These are phyloP conservation scores for Xerocomellus dryophilus DNA, from an alignment of 768 basidiomycete genomes.

Conservation along the genomic window DNA sequence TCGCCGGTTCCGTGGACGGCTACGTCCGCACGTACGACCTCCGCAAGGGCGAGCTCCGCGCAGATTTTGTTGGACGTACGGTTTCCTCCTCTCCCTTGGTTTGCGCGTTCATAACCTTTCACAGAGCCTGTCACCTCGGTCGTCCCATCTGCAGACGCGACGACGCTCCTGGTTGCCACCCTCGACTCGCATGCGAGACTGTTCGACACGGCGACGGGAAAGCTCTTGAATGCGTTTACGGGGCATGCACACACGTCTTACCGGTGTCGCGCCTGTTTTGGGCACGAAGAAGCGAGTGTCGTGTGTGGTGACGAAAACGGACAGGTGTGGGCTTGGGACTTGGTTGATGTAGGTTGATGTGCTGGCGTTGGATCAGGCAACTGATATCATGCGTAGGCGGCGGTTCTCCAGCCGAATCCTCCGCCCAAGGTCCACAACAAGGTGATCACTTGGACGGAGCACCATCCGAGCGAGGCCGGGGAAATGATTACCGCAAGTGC, in stretches of 20 bases:
- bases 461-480: slow-evolving; percentile 75
- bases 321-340: slow-evolving; percentile 87
- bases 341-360: slow-evolving; percentile 68
- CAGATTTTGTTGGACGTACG: slow-evolving; percentile 90
- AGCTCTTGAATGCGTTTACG: slow-evolving; percentile 78
- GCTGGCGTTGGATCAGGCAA: not conserved
- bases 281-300: slow-evolving; percentile 76
- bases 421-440: slow-evolving; percentile 79
- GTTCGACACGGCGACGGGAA: slow-evolving; percentile 81
- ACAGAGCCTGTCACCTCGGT: slow-evolving; percentile 86
- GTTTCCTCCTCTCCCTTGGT: slow-evolving; percentile 9
- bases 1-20: slow-evolving; percentile 88
- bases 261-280: slow-evolving; percentile 78
- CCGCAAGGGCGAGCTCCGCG: slow-evolving; percentile 84
- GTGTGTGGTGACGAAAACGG: slow-evolving; percentile 91
- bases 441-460: slow-evolving; percentile 88
- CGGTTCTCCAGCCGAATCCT: slow-evolving; percentile 64
- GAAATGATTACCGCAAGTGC: slow-evolving; percentile 89
- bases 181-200: slow-evolving; percentile 84
- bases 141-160: slow-evolving; percentile 71
- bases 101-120: not conserved
- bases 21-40: slow-evolving; percentile 92
- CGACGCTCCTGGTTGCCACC: slow-evolving; percentile 77
- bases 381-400: slow-evolving; percentile 50
- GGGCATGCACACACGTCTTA: slow-evolving; percentile 77